A percentile compares a stretch with the other conserved stretches of the same genome.
Conservation (phyloP, 768 basidiomycete genomes). For the Collybiopsis confluens region DNA sequence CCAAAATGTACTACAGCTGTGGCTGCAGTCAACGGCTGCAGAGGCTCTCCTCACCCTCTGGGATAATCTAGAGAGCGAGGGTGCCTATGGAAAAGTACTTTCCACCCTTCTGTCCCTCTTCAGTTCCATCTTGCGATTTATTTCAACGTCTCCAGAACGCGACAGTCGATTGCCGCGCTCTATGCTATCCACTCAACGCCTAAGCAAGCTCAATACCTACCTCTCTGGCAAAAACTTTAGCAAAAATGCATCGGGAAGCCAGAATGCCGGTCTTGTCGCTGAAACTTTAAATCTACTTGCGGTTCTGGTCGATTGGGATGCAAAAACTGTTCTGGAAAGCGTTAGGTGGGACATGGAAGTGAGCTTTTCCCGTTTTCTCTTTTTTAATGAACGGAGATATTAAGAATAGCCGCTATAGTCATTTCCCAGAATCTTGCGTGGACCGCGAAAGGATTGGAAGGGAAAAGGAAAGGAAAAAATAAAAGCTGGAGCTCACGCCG, state of each 20-base stretch:
- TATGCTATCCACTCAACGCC: not conserved
- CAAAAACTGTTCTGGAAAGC: not conserved
- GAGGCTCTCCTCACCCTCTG: slow-evolving; percentile 2
- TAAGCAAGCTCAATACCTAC: not conserved
- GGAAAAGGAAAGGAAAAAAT: slow-evolving; percentile 1
- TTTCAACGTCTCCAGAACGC: not conserved
- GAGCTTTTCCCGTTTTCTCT: not conserved
- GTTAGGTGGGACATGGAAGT: slow-evolving; percentile 1
- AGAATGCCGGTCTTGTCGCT: not conserved
- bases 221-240: not conserved
- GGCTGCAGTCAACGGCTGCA: not conserved
- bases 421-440: not conserved
- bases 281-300: slow-evolving; percentile 1
- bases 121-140: not conserved
- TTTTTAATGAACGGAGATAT: not conserved
- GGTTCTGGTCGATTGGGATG: not conserved
- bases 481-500: not conserved
- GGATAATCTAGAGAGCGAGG: slow-evolving; percentile 2
- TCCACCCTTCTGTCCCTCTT: not conserved
- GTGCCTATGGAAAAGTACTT: not conserved
- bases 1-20: not conserved
- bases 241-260: not conserved
- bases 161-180: not conserved
- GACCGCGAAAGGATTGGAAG: not conserved
- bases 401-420: not conserved